phyloP scores from a whole-genome alignment of 208 protist species.

The Crithidia mellificae region DNA sequence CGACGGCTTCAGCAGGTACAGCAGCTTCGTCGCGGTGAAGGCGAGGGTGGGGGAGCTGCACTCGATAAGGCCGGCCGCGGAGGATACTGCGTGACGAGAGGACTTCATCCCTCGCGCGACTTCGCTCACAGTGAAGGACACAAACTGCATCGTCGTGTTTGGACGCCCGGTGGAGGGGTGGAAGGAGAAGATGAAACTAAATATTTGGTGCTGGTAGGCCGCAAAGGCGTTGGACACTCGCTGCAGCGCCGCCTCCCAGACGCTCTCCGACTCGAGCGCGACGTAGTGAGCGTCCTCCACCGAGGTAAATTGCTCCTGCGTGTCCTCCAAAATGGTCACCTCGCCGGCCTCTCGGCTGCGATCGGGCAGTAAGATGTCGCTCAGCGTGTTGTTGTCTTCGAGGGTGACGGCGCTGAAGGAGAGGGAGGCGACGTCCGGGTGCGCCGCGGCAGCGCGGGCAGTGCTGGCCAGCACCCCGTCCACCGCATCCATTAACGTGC shows the following conservation, averaged over 20 bases:
- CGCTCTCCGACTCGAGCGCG: constrained; percentile 31
- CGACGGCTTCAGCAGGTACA: constrained; percentile 71
- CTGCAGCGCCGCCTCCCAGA: constrained; percentile 21
- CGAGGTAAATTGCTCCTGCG: constrained; percentile 62
- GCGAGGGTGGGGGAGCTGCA: constrained; percentile 50
- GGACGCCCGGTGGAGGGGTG: constrained; percentile 36
- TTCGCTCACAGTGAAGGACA: constrained; percentile 70
- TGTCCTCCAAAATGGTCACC: constrained; percentile 70
- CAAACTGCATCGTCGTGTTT: constrained; percentile 80
- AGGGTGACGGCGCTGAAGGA: constrained; percentile 56
- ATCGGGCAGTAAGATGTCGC: constrained; percentile 37
- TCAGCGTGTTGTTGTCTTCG: constrained; percentile 57
- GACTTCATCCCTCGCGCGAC: constrained; percentile 57
- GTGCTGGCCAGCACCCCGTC: constrained; percentile 52
- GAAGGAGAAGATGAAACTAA: constrained; percentile 67
- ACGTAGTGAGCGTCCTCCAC: constrained; percentile 64
- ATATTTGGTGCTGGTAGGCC: constrained; percentile 52
- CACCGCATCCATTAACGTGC: constrained; percentile 39
- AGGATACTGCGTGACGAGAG: constrained; percentile 68
- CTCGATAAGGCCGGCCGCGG: constrained; percentile 61
- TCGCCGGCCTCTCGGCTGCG: constrained; percentile 12
- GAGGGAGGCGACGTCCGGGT: constrained; percentile 39
- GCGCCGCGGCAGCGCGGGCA: constrained; percentile 13
- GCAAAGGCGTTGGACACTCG: constrained; percentile 19
- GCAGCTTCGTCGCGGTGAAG: constrained; percentile 61